Base-by-base conservation (phyloP, 257 asterid genomes). In the Solanum bulbocastanum region DNA sequence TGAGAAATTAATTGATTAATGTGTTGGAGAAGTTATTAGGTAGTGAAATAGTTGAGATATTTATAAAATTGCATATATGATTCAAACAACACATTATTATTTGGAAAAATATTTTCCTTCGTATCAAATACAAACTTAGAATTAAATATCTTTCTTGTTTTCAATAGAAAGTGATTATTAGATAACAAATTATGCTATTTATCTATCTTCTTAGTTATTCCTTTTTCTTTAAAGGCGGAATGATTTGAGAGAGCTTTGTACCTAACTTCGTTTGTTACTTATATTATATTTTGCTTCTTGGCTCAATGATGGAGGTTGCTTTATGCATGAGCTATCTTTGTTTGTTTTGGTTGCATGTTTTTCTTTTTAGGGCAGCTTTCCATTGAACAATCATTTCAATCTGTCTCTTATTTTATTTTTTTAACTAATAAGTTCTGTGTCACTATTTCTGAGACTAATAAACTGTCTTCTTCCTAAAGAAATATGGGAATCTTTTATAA, bases 381-480 rank as follows among this genome's bases (percentile, higher is more conserved):
- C 25, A 49, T 46, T 52, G 86, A 49, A 10, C 86, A 49, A 82
- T 82, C 86, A 82, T 82, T 82, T 82, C 86, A 82, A 33, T 22
- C 42, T 49, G 65, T 82, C 52, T 15, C 23, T 46, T 16, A 0
- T 58, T 58, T 8, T 58, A 2, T 36, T 75, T 20, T 72, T 78
- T 49, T 30, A 82, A 82, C 42, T 82, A 82, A 82, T 82, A 49
- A 82, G 86, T 49, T 82, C 69, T 32, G 86, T 49, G 23, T 40
- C 83, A 46, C 36, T 76, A 76, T 75, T 75, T 39, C 83, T 22
- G 30, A 72, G 30, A 37, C 83, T 75, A n/a, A 13, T 76, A 76
- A 40, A 39, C 39, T 49, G 69, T 49, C 69, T 49, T 82, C 86
- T 49, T 82, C 86, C 69, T 30, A 49, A 49, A 8, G 20, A 30